phyloP scores from a whole-genome alignment of 441 rosid species.

The Eutrema salsugineum region DNA sequence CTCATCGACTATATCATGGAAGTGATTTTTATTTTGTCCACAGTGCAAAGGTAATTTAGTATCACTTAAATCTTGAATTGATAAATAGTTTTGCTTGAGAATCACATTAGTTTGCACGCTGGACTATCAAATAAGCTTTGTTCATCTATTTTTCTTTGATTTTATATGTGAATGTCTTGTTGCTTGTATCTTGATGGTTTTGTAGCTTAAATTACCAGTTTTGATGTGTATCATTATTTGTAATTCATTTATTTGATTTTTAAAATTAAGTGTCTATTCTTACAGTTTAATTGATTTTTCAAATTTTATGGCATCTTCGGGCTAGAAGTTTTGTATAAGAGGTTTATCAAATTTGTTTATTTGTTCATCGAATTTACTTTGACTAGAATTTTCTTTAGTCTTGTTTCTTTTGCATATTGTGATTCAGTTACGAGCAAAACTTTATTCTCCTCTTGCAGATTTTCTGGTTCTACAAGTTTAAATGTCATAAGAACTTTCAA shows the following conservation, averaged over 20 bases:
- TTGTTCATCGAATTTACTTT: not conserved
- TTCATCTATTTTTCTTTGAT: not conserved
- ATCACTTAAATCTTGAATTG: too few relatives aligned
- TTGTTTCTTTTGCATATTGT: not conserved
- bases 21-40: constrained; percentile 90
- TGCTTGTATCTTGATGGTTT: not conserved
- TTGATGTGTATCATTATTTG: not conserved
- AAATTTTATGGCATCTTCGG: too few relatives aligned
- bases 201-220: not conserved
- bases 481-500: constrained; percentile 94
- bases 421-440: not conserved
- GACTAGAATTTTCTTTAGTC: not conserved
- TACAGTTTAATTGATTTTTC: too few relatives aligned
- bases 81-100: not conserved
- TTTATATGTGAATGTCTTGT: not conserved
- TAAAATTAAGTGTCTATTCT: not conserved
- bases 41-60: constrained; percentile 64
- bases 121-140: not conserved
- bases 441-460: constrained; percentile 39
- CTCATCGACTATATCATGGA: constrained; percentile 87
- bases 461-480: constrained; percentile 82
- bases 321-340: not conserved
- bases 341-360: not conserved
- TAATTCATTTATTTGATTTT: not conserved
- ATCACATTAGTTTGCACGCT: not conserved